Evolutionary conservation across 1,284 basidiomycete genomes (phyloP), one percentile per base, ranked within the genome.

Genomic region (Limonomyces culmigenus): DNA sequence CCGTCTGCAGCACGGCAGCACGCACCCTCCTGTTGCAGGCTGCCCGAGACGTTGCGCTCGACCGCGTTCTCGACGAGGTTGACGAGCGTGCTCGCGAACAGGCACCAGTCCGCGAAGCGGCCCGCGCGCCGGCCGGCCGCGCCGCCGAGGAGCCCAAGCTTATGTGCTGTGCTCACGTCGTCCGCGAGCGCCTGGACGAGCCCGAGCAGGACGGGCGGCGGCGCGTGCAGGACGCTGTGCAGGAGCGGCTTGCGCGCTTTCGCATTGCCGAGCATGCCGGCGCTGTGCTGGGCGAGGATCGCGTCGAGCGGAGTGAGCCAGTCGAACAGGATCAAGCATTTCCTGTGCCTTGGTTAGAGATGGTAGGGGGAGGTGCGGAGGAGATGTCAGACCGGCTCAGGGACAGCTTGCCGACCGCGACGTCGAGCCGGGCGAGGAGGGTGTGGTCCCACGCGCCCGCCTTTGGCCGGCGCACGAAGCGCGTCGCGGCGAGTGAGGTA

Each of bases 151-250:
- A 86, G 52, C 1, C 83, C 81, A 21, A 86, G 54, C 39, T 59
- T 60, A n/a, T 75, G 72, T 43, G 74, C 68, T 6, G 80, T 81
- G 33, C 67, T 64, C n/a, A 79, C 53, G 54, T 86, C 81, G 46
- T 86, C 81, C 8, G 83, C 65, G 19, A 74, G 51, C 2, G 74
- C 70, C 43, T 78, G 73, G 33, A 78, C 65, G 17, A 86, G 61
- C 46, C 81, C 81, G 5, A 86, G 62, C 4, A 86, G 59, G n/a
- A 84, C 73, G 2, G 83, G 83, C n/a, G 81, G 83, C 12, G 80
- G 73, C 19, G 81, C 74, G 42, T 81, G 70, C 16, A 86, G 59
- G 38, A 85, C 54, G 3, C 77, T 67, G 42, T 79, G 74, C 39
- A 86, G 55, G 44, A 86, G 67, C 8, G 69, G 64, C 39, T 67